Base-by-base conservation (phyloP, 352 stramenopile species). In the Phytophthora kernoviae region DNA sequence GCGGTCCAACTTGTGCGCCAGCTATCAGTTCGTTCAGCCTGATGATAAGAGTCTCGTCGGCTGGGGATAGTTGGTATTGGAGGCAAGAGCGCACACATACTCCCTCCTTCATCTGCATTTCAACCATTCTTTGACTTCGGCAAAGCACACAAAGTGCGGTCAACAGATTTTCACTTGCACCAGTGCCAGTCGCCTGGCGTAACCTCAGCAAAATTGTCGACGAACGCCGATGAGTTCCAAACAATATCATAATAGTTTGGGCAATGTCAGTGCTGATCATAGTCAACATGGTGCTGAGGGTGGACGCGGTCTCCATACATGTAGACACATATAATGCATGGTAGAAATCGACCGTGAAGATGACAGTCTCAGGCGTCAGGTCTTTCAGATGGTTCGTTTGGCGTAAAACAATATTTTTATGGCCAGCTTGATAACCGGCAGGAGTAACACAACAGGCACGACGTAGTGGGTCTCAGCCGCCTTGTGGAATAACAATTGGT, bases 341-440 rank as follows among this genome's bases (percentile, higher is more conserved):
- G 56, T 62, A 70, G 43, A 70, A 66, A 22, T 62, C 56, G 18
- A 67, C 49, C 0, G 56, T 67, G 9, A 70, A 62, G 21, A 70
- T 66, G 6, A 66, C 57, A 7, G 52, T 26, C 37, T 66, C 56
- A 0, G 62, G 62, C 9, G 46, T 65, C 24, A 62, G 32, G 24
- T 66, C 56, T 40, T 67, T 56, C 32, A 70, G 4, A 4, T 62
- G 24, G 5, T 54, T 50, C 0, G 56, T 65, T 9, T 46, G 41
- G 5, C 33, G 34, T 1, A 63, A 18, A 1, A 70, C 30, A 11
- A 66, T 17, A 11, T 70, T 59, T 48, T 70, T 10, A 39, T 44
- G 15, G 47, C 12, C 1, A 66, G 21, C 10, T 70, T 70, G n/a
- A 70, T 39, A 2, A 61, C 42, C 5, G 62, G 62, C 24, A 49